These are phyloP conservation scores for Eucalyptus globulus DNA, from an alignment of 345 rosid species.

Conservation along the genomic window DNA sequence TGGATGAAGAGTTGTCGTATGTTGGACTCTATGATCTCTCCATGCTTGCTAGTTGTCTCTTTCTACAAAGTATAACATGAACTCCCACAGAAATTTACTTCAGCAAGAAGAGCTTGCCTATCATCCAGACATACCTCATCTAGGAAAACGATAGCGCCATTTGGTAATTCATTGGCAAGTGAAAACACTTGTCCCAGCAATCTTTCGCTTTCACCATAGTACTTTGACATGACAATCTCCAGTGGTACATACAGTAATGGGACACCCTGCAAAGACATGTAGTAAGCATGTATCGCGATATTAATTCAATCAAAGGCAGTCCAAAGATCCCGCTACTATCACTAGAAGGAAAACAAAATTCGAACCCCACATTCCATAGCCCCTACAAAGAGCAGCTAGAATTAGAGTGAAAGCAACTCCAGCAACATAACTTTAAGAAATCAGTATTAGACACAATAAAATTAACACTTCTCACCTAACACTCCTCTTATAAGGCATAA, in stretches of 20 bases:
- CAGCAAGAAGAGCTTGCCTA: background rate
- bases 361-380: background rate
- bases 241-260: conserved; percentile 84
- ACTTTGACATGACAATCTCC: conserved; percentile 84
- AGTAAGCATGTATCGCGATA: background rate
- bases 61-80: background rate
- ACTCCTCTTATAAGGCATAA: background rate
- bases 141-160: conserved; percentile 78
- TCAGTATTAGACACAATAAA: background rate
- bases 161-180: conserved; percentile 74
- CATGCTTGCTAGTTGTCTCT: background rate
- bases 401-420: background rate
- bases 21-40: background rate
- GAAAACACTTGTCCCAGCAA: conserved; percentile 76
- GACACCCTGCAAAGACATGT: conserved; percentile 38
- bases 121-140: conserved; percentile 60
- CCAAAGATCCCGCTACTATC: background rate
- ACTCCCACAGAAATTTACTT: background rate
- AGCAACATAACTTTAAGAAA: background rate
- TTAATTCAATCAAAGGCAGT: background rate
- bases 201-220: conserved; percentile 90
- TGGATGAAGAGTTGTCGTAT: background rate
- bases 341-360: background rate
- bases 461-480: background rate
- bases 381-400: background rate